Evolutionary conservation across 495 filamentous ascomycete species (phyloP), one percentile per base, ranked within the genome.

Genomic region (Xylaria telfairii): DNA sequence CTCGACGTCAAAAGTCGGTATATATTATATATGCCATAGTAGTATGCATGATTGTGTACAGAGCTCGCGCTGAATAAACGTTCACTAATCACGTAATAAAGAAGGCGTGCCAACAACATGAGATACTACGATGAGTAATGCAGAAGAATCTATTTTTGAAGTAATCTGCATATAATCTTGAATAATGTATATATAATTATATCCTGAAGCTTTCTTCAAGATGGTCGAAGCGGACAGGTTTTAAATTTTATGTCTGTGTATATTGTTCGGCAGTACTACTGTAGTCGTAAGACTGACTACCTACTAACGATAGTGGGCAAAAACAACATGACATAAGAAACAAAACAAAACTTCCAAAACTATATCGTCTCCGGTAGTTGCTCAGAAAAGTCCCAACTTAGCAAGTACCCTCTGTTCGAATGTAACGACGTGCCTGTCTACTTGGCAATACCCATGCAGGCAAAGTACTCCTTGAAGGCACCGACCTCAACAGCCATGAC

Each of bases 391-490:
- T 17, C 51, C 12, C 4, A 28, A n/a, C n/a, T n/a, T n/a, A n/a
- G n/a, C n/a, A n/a, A n/a, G 26, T 7, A 21, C 2, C 26, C 26
- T 30, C 51, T 8, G 26, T 30, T 47, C 44, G 44, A n/a, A 47
- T 47, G 17, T 1, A 47, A 47, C 51, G 26, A 17, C 9, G 21
- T 54, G 34, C 8, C 8, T 54, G 26, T 9, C 13, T 73, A 81
- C 68, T 80, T 82, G 8, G 79, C 75, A 15, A 82, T 71, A 24
- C 79, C 80, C 49, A 82, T 69, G 7, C 79, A 79, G 12, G 75
- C 73, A 39, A 81, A 82, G 59, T 78, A 77, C 67, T 80, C 77
- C 78, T 77, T 77, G 39, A 82, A 82, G 17, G 69, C 71, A 12
- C 65, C 68, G 19, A 72, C 74, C 72, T 81, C 79, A 1, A 81